These are phyloP conservation scores for Phytopythium mirpurense DNA, from an alignment of 352 stramenopile species.

Conservation along the genomic window DNA sequence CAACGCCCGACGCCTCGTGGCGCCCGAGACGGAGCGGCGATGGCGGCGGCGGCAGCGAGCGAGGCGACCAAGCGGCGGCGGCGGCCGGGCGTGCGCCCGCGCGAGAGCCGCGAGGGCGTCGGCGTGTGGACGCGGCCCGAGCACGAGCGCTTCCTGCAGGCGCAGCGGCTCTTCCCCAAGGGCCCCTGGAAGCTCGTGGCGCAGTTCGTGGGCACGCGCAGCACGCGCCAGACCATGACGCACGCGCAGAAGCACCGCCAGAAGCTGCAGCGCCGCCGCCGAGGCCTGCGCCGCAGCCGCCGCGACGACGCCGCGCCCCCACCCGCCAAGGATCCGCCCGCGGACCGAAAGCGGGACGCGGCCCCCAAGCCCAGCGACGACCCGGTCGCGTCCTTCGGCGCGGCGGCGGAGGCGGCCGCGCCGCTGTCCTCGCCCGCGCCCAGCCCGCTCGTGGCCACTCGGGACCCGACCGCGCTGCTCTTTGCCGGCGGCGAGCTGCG, in stretches of 20 bases:
- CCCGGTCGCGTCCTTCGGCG: conserved; percentile 2
- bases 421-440: not conserved
- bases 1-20: too few relatives aligned
- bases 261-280: conserved; percentile 21
- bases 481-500: not conserved
- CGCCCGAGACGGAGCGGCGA: not conserved
- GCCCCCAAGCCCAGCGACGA: too few relatives aligned
- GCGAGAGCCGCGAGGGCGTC: conserved; percentile 4
- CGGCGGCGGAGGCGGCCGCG: not conserved
- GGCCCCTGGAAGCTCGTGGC: conserved; percentile 7
- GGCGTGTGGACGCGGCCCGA: conserved; percentile 6
- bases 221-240: conserved; percentile 83
- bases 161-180: conserved; percentile 3
- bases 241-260: conserved; percentile 90
- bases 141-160: conserved; percentile 10
- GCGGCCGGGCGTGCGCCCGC: not conserved
- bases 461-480: not conserved
- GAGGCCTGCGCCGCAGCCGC: conserved; percentile 3
- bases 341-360: too few relatives aligned
- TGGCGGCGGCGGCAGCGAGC: not conserved
- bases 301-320: not conserved
- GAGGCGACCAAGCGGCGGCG: conserved; percentile 2
- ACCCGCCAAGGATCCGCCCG: not conserved
- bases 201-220: conserved; percentile 9
- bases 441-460: not conserved